phyloP scores from a whole-genome alignment of 148 eudicot genomes.

The Heliamphora exappendiculata region DNA sequence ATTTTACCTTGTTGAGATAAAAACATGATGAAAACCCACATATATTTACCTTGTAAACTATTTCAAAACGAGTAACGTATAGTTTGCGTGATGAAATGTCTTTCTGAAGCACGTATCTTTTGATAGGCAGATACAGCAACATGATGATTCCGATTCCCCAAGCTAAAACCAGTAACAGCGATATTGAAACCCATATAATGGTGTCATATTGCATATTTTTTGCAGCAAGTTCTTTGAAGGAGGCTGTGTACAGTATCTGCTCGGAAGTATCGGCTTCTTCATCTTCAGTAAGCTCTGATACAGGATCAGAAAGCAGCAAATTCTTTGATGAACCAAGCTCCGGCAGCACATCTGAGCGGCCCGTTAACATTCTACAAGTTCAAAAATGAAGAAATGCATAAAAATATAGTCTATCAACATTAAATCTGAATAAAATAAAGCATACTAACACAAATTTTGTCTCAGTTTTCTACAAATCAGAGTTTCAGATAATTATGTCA shows the following conservation, averaged over 20 bases:
- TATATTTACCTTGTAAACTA: conserved; percentile 64
- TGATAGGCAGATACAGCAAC: conserved; percentile 67
- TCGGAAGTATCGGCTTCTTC: conserved; percentile 38
- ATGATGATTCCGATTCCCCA: conserved; percentile 81
- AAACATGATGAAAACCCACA: neutral
- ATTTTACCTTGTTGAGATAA: neutral
- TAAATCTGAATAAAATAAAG: neutral
- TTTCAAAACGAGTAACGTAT: conserved; percentile 61
- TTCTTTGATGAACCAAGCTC: conserved; percentile 41
- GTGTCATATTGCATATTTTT: conserved; percentile 59
- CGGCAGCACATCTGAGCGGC: conserved; percentile 44
- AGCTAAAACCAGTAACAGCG: conserved; percentile 74
- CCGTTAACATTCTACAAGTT: conserved; percentile 51
- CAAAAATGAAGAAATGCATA: neutral
- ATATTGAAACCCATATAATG: conserved; percentile 75
- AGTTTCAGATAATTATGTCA: neutral
- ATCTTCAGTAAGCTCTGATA: conserved; percentile 39
- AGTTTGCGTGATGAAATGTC: conserved; percentile 69
- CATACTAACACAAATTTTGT: neutral
- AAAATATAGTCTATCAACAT: neutral
- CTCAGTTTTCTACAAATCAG: neutral
- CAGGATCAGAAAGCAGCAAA: conserved; percentile 44
- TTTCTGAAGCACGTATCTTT: conserved; percentile 69
- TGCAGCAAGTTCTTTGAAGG: conserved; percentile 68
- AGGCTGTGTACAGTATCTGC: conserved; percentile 61